Base-by-base conservation (phyloP, 2,329 filamentous ascomycete genomes). In the Chaetomium strumarium region DNA sequence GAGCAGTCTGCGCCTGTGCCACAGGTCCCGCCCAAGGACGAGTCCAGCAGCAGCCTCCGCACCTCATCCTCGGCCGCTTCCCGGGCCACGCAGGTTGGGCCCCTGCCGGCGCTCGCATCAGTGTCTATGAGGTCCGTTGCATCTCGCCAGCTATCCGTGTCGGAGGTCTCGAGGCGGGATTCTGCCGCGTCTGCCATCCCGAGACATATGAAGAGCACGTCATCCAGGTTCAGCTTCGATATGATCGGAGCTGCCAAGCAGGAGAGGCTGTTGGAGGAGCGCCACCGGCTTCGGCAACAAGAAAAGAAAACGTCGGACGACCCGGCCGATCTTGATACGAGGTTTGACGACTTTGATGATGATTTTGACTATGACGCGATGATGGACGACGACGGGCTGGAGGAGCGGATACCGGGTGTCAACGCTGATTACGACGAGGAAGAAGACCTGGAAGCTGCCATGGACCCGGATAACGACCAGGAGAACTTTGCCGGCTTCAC, bases 211-310 rank as follows among this genome's bases (percentile, higher is more conserved):
- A 85, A 84, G 68, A 90, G 86, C 65, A 88, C 84, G 11, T 88
- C 87, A 0, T 90, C 86, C 0, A 76, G 88, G 13, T 91, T 92
- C 64, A 91, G 87, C 62, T 92, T 92, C 62, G 87, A 91, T 62
- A 88, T 90, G 75, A 79, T 84, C 14, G 85, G 84, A 5, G 81
- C 81, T 6, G 85, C 85, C 13, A 78, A 80, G 54, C 76, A 84
- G 61, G 82, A 85, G 66, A 85, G 83, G 66, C 66, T 86, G 36
- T 71, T 90, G 38, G 88, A 90, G 66, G 88, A 89, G 60, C 79
- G 83, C 44, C 86, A 90, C 65, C 75, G 84, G 14, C 79, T 86
- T 58, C 80, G 82, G 49, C 80, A 84, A 56, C 72, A 83, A 30
- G 83, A 85, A 53, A 84, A 79, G 62, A 75, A 80, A 55, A 72